Conservation (phyloP, 2,329 filamentous ascomycete species). For the Moelleriella libera region DNA sequence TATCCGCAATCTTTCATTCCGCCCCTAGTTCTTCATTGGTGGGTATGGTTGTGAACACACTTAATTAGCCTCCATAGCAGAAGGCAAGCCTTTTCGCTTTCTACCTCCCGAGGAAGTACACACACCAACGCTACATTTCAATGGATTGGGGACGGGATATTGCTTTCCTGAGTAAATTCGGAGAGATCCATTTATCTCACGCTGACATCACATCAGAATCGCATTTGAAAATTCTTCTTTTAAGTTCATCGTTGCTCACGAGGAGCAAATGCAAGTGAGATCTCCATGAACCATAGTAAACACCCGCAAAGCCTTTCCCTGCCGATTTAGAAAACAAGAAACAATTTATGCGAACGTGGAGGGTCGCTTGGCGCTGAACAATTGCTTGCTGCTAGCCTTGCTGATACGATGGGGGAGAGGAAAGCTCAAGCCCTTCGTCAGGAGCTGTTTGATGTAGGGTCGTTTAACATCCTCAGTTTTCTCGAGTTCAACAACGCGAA, state of each 20-base stretch:
- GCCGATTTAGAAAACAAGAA: slow-evolving; percentile 33
- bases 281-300: slow-evolving; percentile 48
- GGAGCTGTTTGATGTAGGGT: slow-evolving; percentile 98
- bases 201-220: background rate
- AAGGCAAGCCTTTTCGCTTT: too few species aligned
- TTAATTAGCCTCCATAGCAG: too few species aligned
- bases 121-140: too few species aligned
- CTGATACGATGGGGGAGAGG: slow-evolving; percentile 92
- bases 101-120: too few species aligned
- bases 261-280: slow-evolving; percentile 43
- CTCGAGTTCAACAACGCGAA: slow-evolving; percentile 95
- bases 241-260: slow-evolving; percentile 31
- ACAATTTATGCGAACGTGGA: slow-evolving; percentile 89
- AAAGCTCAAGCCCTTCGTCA: slow-evolving; percentile 92
- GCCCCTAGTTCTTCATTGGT: too few species aligned
- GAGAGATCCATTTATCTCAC: background rate
- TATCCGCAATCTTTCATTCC: too few species aligned
- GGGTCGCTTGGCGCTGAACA: slow-evolving; percentile 87
- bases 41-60: too few species aligned
- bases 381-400: slow-evolving; percentile 72
- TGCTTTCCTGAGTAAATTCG: too few species aligned
- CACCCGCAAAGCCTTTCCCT: slow-evolving; percentile 43
- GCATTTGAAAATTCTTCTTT: slow-evolving; percentile 15
- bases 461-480: slow-evolving; percentile 91
- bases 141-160: too few species aligned